Percentiles rank a stretch among this genome's conserved stretches.
phyloP scores from a whole-genome alignment of 2,329 filamentous ascomycete species.

The Pseudomassariella vexata region DNA sequence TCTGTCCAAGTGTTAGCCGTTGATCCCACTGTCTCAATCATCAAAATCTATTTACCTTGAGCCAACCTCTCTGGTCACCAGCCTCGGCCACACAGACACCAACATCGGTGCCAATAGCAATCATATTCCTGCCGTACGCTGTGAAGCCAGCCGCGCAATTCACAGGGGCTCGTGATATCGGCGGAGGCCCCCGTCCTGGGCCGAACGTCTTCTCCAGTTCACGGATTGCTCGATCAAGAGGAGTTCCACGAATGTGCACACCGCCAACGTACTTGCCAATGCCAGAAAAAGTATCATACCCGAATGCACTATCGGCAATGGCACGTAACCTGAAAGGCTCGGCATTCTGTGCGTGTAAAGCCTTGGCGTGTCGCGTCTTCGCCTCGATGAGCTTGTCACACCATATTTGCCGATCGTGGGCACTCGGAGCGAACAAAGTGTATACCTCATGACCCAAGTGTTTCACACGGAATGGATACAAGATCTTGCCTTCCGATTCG shows the following conservation, averaged over 20 bases:
- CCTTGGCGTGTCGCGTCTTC: constrained; percentile 87
- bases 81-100: constrained; percentile 88
- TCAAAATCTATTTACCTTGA: constrained; percentile 53
- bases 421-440: constrained; percentile 77
- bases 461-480: constrained; percentile 94
- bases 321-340: constrained; percentile 92
- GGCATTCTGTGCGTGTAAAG: constrained; percentile 84
- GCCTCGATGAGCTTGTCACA: constrained; percentile 90
- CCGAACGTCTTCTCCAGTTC: constrained; percentile 81
- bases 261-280: constrained; percentile 52
- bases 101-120: constrained; percentile 91
- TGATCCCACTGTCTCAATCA: neutral
- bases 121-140: constrained; percentile 76
- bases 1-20: constrained; percentile 39
- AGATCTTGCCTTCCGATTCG: constrained; percentile 72
- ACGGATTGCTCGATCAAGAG: constrained; percentile 81
- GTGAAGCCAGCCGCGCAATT: constrained; percentile 92
- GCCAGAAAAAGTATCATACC: constrained; percentile 61
- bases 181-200: constrained; percentile 60
- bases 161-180: constrained; percentile 78
- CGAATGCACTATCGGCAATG: constrained; percentile 87
- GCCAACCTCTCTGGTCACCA: constrained; percentile 86
- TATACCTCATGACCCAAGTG: constrained; percentile 93
- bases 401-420: constrained; percentile 77
- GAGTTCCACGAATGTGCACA: constrained; percentile 83